These are phyloP conservation scores for Paramecium biaurelia DNA, from an alignment of 73 alveolate species.

Conservation along the genomic window DNA sequence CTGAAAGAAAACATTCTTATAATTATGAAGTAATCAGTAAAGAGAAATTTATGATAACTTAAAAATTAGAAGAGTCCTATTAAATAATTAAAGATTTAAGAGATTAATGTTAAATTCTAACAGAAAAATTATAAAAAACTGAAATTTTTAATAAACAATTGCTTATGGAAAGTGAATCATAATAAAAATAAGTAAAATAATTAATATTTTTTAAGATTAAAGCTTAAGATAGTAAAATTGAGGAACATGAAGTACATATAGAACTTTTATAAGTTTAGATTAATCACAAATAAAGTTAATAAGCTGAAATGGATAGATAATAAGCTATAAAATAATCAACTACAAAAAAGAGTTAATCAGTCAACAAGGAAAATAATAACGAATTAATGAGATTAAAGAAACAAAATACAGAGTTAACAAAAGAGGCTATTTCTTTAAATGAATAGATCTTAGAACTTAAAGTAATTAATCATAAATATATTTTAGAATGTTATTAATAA, in stretches of 20 bases:
- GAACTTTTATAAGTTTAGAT: not conserved
- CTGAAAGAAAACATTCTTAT: not conserved
- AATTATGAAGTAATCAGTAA: not conserved
- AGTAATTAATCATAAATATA: not conserved
- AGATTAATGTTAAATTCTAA: not conserved
- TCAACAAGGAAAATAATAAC: not conserved
- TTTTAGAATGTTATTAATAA: slow-evolving; percentile 1
- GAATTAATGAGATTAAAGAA: not conserved
- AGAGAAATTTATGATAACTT: not conserved
- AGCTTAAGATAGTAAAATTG: not conserved
- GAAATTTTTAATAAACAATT: not conserved
- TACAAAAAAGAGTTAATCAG: not conserved
- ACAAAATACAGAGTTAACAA: slow-evolving; percentile 33
- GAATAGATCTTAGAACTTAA: slow-evolving; percentile 19
- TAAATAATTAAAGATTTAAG: not conserved
- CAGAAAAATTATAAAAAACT: not conserved
- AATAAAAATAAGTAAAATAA: not conserved
- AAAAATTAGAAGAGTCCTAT: slow-evolving; percentile 40
- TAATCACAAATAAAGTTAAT: not conserved
- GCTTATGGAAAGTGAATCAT: not conserved
- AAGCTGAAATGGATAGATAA: not conserved
- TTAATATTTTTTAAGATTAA: not conserved
- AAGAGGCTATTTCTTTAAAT: slow-evolving; percentile 22
- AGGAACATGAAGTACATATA: slow-evolving; percentile 39
- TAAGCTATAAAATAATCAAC: not conserved